Base-by-base conservation (phyloP, 192 early-diverging fungal genomes). In the Coemansia sp. region DNA sequence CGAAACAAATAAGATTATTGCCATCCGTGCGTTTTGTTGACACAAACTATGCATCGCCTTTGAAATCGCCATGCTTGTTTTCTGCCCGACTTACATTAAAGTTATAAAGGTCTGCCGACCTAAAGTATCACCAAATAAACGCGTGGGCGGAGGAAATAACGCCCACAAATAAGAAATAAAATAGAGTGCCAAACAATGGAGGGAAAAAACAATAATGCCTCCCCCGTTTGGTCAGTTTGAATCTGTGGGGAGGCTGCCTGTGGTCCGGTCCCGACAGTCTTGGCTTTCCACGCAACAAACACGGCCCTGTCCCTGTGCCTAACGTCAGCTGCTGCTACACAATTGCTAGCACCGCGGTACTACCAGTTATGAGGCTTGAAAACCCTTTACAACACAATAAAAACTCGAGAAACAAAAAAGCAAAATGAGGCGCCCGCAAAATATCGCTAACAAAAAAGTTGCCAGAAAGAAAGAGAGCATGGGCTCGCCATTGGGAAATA, bases 101-200 rank as follows among this genome's bases (percentile, higher is more conserved):
- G 31, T 35, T 35, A 31, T 31, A 35, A 35, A 35, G 31, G 31
- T 35, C 31, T 35, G 31, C 31, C 31, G 31, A 35, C 31, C 31
- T 1, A 35, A 35, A 35, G 31, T 35, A 35, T 35, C 31, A 35
- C 31, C 31, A 8, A 35, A 6, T 35, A 35, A 35, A 35, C 31
- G 31, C 31, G 31, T 35, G 31, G 31, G 31, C 8, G 31, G 31
- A 35, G 31, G 31, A 35, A 35, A 8, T 35, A 35, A 8, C 31
- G 31, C 31, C 31, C 54, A 59, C 37, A 62, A 52, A 31, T n/a
- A 35, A 56, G 31, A 56, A 56, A 49, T n/a, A 21, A 55, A 55
- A 14, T 11, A 55, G 23, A 56, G 54, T 56, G 54, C 14, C 26
- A n/a, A 56, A 10, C 14, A 22, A 56, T 49, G 48, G 54, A 27